Evolutionary conservation across 73 alveolate genomes (phyloP).

Genomic region (Uronychia setigera): DNA sequence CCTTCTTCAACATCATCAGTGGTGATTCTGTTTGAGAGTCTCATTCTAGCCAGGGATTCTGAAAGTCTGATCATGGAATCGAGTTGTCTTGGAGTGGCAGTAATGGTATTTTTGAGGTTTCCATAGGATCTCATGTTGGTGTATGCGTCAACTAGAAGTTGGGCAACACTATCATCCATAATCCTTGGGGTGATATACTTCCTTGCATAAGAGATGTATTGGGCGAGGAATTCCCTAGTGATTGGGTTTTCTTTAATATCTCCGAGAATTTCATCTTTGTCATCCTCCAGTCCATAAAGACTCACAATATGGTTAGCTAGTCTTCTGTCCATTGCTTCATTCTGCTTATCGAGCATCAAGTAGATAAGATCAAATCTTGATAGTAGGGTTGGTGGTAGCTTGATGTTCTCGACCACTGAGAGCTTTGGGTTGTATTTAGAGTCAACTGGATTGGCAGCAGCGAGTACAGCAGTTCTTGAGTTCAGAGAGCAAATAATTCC

Average conservation of each 20-base stretch:
- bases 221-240: conserved; percentile 77
- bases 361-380: conserved; percentile 98
- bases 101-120: conserved; percentile 88
- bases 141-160: conserved; percentile 77
- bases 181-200: conserved; percentile 77
- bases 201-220: conserved; percentile 87
- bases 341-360: conserved; percentile 94
- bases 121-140: conserved; percentile 89
- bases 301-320: conserved; percentile 95
- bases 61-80: conserved; percentile 97
- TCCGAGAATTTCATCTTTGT: background rate
- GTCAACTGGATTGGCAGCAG: conserved; percentile 98
- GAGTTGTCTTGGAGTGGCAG: conserved; percentile 98
- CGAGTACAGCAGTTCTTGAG: conserved; percentile 99
- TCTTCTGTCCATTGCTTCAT: conserved; percentile 91
- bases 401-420: conserved; percentile 97
- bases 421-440: conserved; percentile 84
- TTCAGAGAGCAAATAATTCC: conserved; percentile 98
- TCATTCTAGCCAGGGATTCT: conserved; percentile 95
- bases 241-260: conserved; percentile 22
- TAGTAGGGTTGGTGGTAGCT: conserved; percentile 96
- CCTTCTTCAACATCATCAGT: conserved; percentile 95
- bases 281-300: conserved; percentile 73
- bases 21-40: conserved; percentile 82
- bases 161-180: conserved; percentile 71